Evolutionary conservation across 1,284 basidiomycete species (phyloP).

Genomic region (Tausonia pullulans): DNA sequence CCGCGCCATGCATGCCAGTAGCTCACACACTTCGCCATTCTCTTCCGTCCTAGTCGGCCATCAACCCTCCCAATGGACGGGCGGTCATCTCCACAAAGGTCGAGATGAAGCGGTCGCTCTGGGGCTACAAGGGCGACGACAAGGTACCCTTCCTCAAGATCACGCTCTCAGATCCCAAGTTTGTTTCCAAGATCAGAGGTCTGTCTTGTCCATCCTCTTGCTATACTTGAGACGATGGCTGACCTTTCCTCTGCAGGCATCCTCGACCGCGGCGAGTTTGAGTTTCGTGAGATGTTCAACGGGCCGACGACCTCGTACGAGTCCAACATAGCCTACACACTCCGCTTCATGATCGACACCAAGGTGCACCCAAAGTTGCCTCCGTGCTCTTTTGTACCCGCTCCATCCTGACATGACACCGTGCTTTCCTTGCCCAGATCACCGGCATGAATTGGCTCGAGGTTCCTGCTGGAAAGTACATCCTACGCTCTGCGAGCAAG

Average conservation of each 20-base stretch:
- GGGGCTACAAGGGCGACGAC: constrained; percentile 78
- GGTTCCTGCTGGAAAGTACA: constrained; percentile 67
- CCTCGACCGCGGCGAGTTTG: constrained; percentile 73
- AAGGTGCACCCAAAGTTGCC: constrained; percentile 43
- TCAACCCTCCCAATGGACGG: constrained; percentile 26
- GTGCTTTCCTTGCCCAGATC: constrained; percentile 43
- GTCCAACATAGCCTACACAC: constrained; percentile 76
- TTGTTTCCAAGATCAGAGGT: constrained; percentile 18
- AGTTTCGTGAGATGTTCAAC: constrained; percentile 56
- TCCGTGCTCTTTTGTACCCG: neutral
- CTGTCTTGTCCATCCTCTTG: constrained; percentile 16
- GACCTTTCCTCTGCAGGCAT: constrained; percentile 42
- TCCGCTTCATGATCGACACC: constrained; percentile 94
- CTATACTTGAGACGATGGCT: no score
- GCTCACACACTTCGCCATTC: neutral
- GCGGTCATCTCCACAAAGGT: constrained; percentile 50
- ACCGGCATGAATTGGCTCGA: constrained; percentile 98
- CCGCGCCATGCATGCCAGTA: neutral
- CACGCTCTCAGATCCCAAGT: constrained; percentile 55
- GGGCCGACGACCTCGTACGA: constrained; percentile 62
- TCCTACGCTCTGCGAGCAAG: constrained; percentile 44
- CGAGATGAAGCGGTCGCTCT: constrained; percentile 59
- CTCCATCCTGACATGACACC: neutral
- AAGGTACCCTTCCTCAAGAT: constrained; percentile 71
- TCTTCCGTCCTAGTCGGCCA: constrained; percentile 18